Evolutionary conservation across 345 rosid species (phyloP).

Genomic region (Populus nigra): DNA sequence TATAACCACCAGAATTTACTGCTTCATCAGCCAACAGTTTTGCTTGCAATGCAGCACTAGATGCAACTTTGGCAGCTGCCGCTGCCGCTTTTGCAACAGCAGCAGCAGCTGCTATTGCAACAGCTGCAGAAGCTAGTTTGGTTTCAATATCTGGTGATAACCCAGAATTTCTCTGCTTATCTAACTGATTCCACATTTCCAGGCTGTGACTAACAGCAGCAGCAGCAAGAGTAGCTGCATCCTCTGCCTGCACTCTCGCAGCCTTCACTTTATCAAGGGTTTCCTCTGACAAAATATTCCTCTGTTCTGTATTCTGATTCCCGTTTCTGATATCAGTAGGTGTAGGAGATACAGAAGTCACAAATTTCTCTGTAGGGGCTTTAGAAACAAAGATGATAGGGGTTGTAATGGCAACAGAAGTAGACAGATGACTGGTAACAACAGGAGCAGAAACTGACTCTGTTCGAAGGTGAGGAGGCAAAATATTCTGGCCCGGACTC

Average conservation of each 20-base stretch:
- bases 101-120: constrained; percentile 82
- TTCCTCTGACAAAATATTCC: constrained; percentile 55
- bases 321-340: constrained; percentile 36
- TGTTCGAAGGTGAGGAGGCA: constrained; percentile 45
- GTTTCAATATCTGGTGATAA: constrained; percentile 57
- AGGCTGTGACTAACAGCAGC: constrained; percentile 69
- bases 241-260: constrained; percentile 74
- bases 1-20: constrained; percentile 32
- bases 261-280: constrained; percentile 57
- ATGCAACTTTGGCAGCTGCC: constrained; percentile 92
- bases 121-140: constrained; percentile 80
- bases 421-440: constrained; percentile 30
- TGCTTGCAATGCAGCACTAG: constrained; percentile 91
- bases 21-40: constrained; percentile 94
- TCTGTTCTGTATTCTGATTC: constrained; percentile 39
- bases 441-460: constrained; percentile 41
- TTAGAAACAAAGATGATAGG: constrained; percentile 42
- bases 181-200: constrained; percentile 73
- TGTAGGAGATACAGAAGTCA: constrained; percentile 41
- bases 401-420: constrained; percentile 39
- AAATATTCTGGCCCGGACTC: constrained; percentile 41
- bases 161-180: constrained; percentile 51
- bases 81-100: constrained; percentile 98
- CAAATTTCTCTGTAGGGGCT: constrained; percentile 37
- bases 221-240: constrained; percentile 75